Base-by-base conservation (phyloP, 2,329 filamentous ascomycete species). In the Colletotrichum sp. region DNA sequence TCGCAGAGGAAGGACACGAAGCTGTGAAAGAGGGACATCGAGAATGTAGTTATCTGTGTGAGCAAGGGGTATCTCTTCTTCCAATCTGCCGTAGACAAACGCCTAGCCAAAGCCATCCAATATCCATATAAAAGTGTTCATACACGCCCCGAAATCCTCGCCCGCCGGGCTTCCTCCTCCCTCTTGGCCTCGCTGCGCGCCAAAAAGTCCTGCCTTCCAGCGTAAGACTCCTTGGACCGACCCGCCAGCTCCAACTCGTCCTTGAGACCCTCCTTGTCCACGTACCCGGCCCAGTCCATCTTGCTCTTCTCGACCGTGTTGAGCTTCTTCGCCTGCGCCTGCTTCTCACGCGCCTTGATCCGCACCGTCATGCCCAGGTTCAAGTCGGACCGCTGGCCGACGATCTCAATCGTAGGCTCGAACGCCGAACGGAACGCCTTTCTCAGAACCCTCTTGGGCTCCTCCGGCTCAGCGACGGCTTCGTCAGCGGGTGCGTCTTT, bases 251-350 rank as follows among this genome's bases (percentile, higher is more conserved):
- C 89, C 74, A 94, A 86, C 82, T 94, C 93, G 83, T 94, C 92
- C 82, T 92, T 89, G 84, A 94, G 92, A 10, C 93, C 93, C 83
- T 93, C 92, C 82, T 93, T 91, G 84, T 94, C 93, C 73, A 94
- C 93, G 79, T 90, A 94, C 15, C 92, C 92, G 5, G 92, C 93
- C 93, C 93, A 94, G 83, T 94, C 93, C 90, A 94, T 92, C 69
- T 92, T 89, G 80, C 92, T 93, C 88, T 94, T 94, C 85, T 94
- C 92, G 18, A 94, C 91, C 18, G 92, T 93, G 81, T 93, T 94
- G 78, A 94, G 86, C 81, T 94, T 94, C 87, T 90, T 92, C 65
- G 91, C 89, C 76, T 89, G 87, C 18, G 87, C 87, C 60, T 84
- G 85, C 75, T 78, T 80, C 80, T 87, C 89, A 69, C 86, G 87